phyloP scores from a whole-genome alignment of 352 stramenopile species.

The Phytophthora macrochlamydospora region DNA sequence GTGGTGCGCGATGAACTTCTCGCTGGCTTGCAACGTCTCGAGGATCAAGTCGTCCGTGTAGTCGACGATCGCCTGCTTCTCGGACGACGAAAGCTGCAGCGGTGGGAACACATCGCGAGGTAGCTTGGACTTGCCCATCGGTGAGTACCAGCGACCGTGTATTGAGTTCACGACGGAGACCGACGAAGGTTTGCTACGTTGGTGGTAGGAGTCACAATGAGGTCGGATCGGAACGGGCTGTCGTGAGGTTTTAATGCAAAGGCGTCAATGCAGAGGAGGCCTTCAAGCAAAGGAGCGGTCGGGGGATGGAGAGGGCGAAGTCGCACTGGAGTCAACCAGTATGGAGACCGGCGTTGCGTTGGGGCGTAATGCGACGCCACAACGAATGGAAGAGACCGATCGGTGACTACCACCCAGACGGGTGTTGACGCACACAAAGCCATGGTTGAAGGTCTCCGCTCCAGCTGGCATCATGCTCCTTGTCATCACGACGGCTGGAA shows the following conservation, averaged over 20 bases:
- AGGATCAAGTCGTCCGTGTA: slow-evolving; percentile 41
- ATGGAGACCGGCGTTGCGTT: neutral
- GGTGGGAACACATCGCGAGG: slow-evolving; percentile 30
- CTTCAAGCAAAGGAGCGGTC: neutral
- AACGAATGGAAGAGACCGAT: slow-evolving; percentile 4
- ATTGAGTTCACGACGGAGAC: neutral
- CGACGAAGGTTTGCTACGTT: neutral
- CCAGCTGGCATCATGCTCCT: no score
- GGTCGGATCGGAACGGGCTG: neutral
- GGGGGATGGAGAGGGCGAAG: neutral
- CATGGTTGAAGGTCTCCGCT: neutral
- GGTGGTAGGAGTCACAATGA: slow-evolving; percentile 2
- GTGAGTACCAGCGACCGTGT: neutral
- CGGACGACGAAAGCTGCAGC: slow-evolving; percentile 20
- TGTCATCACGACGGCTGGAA: no score
- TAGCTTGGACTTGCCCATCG: slow-evolving; percentile 29
- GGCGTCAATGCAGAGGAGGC: neutral
- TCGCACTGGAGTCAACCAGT: neutral
- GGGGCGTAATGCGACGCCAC: neutral
- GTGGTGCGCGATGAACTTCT: slow-evolving; percentile 38
- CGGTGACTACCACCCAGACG: neutral
- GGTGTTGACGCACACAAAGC: neutral
- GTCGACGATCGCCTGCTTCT: slow-evolving; percentile 30
- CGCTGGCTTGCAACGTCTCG: slow-evolving; percentile 31
- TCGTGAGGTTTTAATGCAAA: neutral